Evolutionary conservation across 2,329 filamentous ascomycete genomes (phyloP), one percentile per base, ranked within the genome.

Genomic region (Parasarocladium wereldwijsianum): DNA sequence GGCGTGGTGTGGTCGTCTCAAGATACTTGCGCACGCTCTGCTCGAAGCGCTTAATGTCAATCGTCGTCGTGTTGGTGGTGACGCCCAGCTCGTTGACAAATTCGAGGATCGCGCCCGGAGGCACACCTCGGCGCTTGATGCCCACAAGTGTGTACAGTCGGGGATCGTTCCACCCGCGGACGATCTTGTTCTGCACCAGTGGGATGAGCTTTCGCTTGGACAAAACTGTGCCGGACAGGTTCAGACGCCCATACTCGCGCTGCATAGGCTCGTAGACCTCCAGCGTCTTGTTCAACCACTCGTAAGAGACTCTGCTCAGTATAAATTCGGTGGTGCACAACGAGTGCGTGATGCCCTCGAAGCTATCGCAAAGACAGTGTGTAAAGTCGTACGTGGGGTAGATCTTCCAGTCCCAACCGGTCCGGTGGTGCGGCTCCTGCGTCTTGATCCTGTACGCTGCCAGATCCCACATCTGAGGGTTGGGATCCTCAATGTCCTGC

Each of bases 381-480:
- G 79, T 80, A 49, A 92, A 92, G 51, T 93, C 86, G 46, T 94
- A 94, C 5, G 34, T 36, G 8, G 34, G 34, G 22, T 27, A 36
- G 17, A 36, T 34, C 24, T 34, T 34, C 34, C 34, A 36, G 9
- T 30, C 19, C 11, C 33, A 24, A 12, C 19, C 19, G 16, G 86
- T 93, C 20, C 82, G 70, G 52, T 83, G 74, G 49, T 93, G 84
- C 24, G 74, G 66, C 36, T 63, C 64, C 34, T 70, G 57, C 24
- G 81, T 74, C 44, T 78, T 70, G 32, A 96, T 76, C 36, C 87
- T 74, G 54, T 93, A 96, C 11, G 87, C 87, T 2, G 82, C 81
- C 32, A 93, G 58, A 61, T 96, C 87, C 87, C 87, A 94, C 81
- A 93, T 86, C 54, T 93, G 83, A 6, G 86, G 85, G 50, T 94